These are phyloP conservation scores for Fremontodendron californicum DNA, from an alignment of 345 rosid species.

Conservation along the genomic window DNA sequence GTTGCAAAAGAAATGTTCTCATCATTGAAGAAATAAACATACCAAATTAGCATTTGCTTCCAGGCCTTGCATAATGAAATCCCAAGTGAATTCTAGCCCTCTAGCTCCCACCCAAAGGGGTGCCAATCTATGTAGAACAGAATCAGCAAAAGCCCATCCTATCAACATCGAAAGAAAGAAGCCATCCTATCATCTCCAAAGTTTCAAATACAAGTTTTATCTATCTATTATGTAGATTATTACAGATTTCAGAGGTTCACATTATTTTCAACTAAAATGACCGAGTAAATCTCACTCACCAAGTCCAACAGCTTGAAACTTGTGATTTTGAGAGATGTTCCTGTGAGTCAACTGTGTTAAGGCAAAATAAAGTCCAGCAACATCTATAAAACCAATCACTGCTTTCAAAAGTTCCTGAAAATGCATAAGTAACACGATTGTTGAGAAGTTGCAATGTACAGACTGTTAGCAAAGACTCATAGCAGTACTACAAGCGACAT, in stretches of 20 bases:
- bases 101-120: slow-evolving; percentile 96
- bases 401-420: slow-evolving; percentile 88
- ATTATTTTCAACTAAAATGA: slow-evolving; percentile 1
- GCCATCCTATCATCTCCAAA: neutral
- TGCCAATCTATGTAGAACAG: slow-evolving; percentile 87
- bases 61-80: slow-evolving; percentile 79
- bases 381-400: slow-evolving; percentile 86
- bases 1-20: neutral
- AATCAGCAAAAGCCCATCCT: slow-evolving; percentile 99
- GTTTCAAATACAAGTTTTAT: too few species aligned
- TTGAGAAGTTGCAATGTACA: neutral
- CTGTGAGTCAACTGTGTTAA: slow-evolving; percentile 90
- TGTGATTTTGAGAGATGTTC: slow-evolving; percentile 93
- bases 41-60: slow-evolving; percentile 99
- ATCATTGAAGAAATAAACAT: neutral
- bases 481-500: neutral
- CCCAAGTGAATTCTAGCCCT: slow-evolving; percentile 96
- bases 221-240: neutral
- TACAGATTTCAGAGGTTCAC: neutral
- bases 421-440: neutral
- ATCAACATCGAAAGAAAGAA: slow-evolving; percentile 21
- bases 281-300: slow-evolving; percentile 47
- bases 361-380: slow-evolving; percentile 91
- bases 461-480: neutral
- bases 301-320: slow-evolving; percentile 95